Base-by-base conservation (phyloP, 805 yeast genomes). In the Schwanniomyces vanrijiae region DNA sequence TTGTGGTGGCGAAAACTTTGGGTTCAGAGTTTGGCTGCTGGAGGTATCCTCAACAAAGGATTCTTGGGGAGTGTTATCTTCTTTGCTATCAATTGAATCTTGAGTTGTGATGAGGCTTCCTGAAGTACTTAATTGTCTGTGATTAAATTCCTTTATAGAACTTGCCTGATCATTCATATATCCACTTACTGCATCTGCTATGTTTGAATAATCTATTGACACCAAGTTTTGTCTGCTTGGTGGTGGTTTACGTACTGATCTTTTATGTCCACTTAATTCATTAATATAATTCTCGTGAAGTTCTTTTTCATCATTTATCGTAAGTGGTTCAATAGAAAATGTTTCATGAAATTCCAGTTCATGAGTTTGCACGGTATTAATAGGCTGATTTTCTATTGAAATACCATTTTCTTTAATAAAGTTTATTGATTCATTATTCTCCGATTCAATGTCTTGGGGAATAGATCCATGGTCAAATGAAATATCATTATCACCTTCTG, bases 241-340 rank as follows among this genome's bases (percentile, higher is more conserved):
- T 13, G 75, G 75, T 0, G 76, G 74, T 41, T 69, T 71, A 35
- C 76, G 59, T 13, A 71, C 52, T 2, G 76, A 71, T 6, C 56
- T 61, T 41, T 53, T 62, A 42, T 65, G 64, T 1, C 67, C 64
- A 13, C 63, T 52, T 16, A 61, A 46, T 14, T 53, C 57, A 26
- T 46, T 52, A 9, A 64, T 43, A 49, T 58, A 62, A 21, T 53
- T 55, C 38, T 60, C 58, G 43, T 64, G 68, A 13, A 57, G 57
- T 37, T 47, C 49, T 44, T 55, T 52, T 10, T 56, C 59, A 16
- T 58, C 61, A 16, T 45, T 49, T 26, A 54, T 42, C 24, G 67
- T 42, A 20, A 64, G 54, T 11, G 68, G 60, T 8, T 61, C 61
- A 29, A 60, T 56, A 5, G 66, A 10, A 35, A 18, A 35, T 6